Evolutionary conservation across 2,329 filamentous ascomycete species (phyloP), one percentile per base, ranked within the genome.

Genomic region (Cladophialophora yegresii): DNA sequence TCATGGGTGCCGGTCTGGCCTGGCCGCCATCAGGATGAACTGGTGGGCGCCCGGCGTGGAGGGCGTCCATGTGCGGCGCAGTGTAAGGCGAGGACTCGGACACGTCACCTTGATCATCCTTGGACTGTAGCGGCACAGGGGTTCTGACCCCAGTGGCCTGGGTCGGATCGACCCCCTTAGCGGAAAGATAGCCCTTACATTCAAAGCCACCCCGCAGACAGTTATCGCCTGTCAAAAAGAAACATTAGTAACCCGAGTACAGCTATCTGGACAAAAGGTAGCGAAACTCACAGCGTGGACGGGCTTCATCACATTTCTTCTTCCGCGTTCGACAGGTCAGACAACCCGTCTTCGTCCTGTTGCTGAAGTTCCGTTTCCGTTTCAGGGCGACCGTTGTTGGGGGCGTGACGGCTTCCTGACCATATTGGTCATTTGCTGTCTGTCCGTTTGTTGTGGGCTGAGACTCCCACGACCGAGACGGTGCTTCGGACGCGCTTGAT

Each of bases 251-350:
- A 9, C n/a, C 10, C 2, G 32, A 58, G 40, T 22, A 10, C 26
- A 50, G 22, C 3, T 33, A 20, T 32, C 32, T 13, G 1, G 13
- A 26, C 9, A 7, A 22, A 12, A 3, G 20, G 7, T 28, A n/a
- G 32, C 32, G 10, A 50, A 33, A 77, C 90, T 83, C 82, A 96
- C 95, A 98, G 77, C 92, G 87, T 28, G 95, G 95, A 76, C 96
- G 96, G 60, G 85, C 85, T 80, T 98, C 95, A 75, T 98, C 93
- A 74, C 95, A 98, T 79, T 98, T 98, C 86, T 98, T 98, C 84
- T 98, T 98, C 64, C 93, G 85, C 74, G 87, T 86, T 65, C 93
- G 85, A 76, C 93, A 98, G 5, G 93, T 98, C 78, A 96, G 87
- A 76, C 93, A 98, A 33, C 93, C 92, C 9, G 93, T 97, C 79